Evolutionary conservation across 441 rosid species (phyloP).

Genomic region (Pelargonium citronellum): DNA sequence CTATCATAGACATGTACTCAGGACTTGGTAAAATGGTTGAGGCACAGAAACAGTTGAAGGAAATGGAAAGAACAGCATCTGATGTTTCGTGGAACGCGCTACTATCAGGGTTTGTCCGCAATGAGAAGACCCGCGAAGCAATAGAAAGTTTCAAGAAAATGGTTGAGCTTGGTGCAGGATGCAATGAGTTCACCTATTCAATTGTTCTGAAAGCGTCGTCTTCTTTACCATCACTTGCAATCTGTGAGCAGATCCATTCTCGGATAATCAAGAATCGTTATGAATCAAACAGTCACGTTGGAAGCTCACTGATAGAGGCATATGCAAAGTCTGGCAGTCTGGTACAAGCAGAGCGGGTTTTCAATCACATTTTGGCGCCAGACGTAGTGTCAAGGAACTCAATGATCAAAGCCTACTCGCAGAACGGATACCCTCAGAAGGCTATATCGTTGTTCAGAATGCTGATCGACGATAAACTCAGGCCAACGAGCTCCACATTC

Average conservation of each 20-base stretch:
- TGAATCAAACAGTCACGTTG: slow-evolving; percentile 20
- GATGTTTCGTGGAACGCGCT: slow-evolving; percentile 31
- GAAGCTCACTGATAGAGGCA: slow-evolving; percentile 28
- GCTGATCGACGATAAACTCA: slow-evolving; percentile 55
- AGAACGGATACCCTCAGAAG: slow-evolving; percentile 60
- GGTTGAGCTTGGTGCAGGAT: slow-evolving; percentile 19
- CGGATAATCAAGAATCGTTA: slow-evolving; percentile 18
- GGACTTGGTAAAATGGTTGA: slow-evolving; percentile 26
- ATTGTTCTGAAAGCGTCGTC: slow-evolving; percentile 26
- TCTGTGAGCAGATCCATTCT: slow-evolving; percentile 28
- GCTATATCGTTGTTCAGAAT: slow-evolving; percentile 47
- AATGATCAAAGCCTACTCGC: slow-evolving; percentile 73
- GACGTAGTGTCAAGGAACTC: slow-evolving; percentile 51
- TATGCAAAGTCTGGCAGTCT: slow-evolving; percentile 27
- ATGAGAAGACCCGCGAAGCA: slow-evolving; percentile 21
- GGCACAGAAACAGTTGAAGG: slow-evolving; percentile 23
- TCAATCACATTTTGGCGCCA: slow-evolving; percentile 19
- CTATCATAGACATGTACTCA: slow-evolving; percentile 35
- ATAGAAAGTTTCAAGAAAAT: slow-evolving; percentile 21
- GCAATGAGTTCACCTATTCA: slow-evolving; percentile 30
- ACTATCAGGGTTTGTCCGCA: slow-evolving; percentile 23
- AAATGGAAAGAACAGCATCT: slow-evolving; percentile 24
- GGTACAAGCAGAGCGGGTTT: slow-evolving; percentile 25
- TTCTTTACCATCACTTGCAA: slow-evolving; percentile 24
- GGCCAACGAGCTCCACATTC: slow-evolving; percentile 58